A percentile compares a stretch with the other conserved stretches of the same genome.
These are phyloP conservation scores for Triangularia verruculosa DNA, from an alignment of 2,329 filamentous ascomycete species.

Conservation along the genomic window DNA sequence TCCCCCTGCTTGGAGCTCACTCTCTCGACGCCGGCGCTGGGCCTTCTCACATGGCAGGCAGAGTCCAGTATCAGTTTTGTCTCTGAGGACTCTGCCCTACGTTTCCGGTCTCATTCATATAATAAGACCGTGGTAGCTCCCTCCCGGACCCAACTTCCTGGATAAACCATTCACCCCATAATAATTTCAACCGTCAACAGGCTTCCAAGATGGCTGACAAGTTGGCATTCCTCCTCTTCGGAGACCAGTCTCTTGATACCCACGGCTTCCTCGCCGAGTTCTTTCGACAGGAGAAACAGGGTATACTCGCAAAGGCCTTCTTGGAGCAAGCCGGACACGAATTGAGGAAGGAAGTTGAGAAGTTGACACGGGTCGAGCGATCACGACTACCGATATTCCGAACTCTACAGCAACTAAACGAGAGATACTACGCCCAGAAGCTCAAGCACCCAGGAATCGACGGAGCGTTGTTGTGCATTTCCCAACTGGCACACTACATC, in stretches of 20 bases:
- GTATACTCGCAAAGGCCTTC: constrained; percentile 58
- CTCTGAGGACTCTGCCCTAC: constrained; percentile 13
- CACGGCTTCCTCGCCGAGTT: constrained; percentile 59
- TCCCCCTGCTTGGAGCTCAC: constrained; percentile 5
- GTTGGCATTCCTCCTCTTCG: constrained; percentile 61
- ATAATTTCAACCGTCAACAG: constrained; percentile 27
- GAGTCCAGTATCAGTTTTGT: constrained; percentile 21
- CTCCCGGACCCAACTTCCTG: constrained; percentile 22
- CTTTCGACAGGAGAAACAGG: constrained; percentile 44
- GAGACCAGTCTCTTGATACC: constrained; percentile 69
- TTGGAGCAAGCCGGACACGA: constrained; percentile 56
- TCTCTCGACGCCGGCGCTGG: constrained; percentile 15
- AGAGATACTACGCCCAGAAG: constrained; percentile 57
- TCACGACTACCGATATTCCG: constrained; percentile 59
- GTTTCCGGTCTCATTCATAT: constrained; percentile 19
- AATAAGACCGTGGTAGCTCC: constrained; percentile 19
- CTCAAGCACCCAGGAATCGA: constrained; percentile 61
- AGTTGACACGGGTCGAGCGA: constrained; percentile 55
- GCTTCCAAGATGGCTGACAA: constrained; percentile 43
- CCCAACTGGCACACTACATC: constrained; percentile 67
- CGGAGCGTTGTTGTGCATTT: constrained; percentile 61
- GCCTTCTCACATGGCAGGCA: constrained; percentile 21
- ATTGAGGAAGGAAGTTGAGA: constrained; percentile 58
- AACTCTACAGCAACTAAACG: constrained; percentile 61
- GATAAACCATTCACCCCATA: constrained; percentile 14